Evolutionary conservation across 495 filamentous ascomycete species (phyloP).

Genomic region (Cairneyella variabilis): DNA sequence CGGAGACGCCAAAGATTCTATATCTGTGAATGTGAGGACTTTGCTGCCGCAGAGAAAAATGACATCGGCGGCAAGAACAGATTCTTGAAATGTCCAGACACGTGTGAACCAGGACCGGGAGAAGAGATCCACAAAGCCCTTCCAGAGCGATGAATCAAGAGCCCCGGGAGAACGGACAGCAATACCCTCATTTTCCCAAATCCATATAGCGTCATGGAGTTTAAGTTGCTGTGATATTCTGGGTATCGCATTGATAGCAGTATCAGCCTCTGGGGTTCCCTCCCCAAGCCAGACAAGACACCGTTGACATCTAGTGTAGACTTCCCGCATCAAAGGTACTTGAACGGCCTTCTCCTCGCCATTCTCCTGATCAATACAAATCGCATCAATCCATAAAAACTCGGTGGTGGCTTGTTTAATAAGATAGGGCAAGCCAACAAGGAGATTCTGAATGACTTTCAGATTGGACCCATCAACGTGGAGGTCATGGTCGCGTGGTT

Average conservation of each 20-base stretch:
- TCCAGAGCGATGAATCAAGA: constrained; percentile 3
- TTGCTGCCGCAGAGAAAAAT: background rate
- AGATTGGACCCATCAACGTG: background rate
- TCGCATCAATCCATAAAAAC: constrained; percentile 10
- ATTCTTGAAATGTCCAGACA: constrained; percentile 8
- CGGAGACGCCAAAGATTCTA: background rate
- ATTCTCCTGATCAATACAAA: constrained; percentile 20
- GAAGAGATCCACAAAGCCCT: constrained; percentile 4
- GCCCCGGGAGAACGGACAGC: background rate
- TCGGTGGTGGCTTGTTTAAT: constrained; percentile 5
- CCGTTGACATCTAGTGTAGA: constrained; percentile 15
- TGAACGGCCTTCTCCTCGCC: constrained; percentile 7
- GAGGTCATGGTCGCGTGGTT: constrained; percentile 2
- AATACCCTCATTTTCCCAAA: constrained; percentile 9
- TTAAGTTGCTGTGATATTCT: background rate
- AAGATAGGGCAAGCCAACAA: constrained; percentile 1
- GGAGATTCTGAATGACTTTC: constrained; percentile 6
- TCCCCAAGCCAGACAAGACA: constrained; percentile 16
- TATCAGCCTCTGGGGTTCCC: constrained; percentile 4
- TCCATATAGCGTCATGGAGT: background rate
- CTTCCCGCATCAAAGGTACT: constrained; percentile 14
- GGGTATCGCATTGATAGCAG: constrained; percentile 11
- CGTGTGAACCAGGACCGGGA: constrained; percentile 4
- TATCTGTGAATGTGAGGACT: background rate
- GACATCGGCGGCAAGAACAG: background rate